Evolutionary conservation across 495 filamentous ascomycete species (phyloP), one percentile per base, ranked within the genome.

Genomic region (Lasiosphaeria ovina): DNA sequence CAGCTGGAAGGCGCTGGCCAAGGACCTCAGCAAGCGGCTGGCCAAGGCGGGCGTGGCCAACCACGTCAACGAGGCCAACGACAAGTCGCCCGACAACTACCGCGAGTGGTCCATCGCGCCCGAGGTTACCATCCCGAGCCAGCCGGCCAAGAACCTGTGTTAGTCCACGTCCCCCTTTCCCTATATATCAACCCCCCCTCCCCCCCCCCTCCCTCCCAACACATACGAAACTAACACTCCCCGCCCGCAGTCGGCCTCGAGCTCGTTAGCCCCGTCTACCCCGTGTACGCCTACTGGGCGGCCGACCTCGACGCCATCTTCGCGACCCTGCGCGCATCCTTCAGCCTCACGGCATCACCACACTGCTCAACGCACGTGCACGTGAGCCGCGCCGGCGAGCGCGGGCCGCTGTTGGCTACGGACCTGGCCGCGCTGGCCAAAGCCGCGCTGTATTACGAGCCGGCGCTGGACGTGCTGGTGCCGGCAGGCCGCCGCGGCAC

Each of bases 241-340:
- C n/a, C n/a, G 6, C 31, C 33, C 24, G 51, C 40, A 72, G 69
- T 42, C 48, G 68, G 67, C 57, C 35, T 72, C 33, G 68, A 72
- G 49, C 68, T 72, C 35, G 68, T 72, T 51, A 70, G 68, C 34
- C 70, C 70, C 8, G 36, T 70, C 45, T 67, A 69, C 59, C 58
- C 53, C 14, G 51, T 58, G 45, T 17, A 58, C 45, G 17, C 57
- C 42, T 59, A 61, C 62, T 62, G 63, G 66, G 58, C 64, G 42
- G 5, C 60, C 44, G 52, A 62, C 51, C 60, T 72, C 16, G 6
- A 31, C 35, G 61, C 55, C 59, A 62, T 72, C 60, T 72, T 72
- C 68, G 31, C n/a, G 56, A 32, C 45, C 47, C 40, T 72, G 12
- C 24, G 48, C 55, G 11, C 45, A 6, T 40, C 16, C 31, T 65